phyloP scores from a whole-genome alignment of 306 rosid species.

The Rosa multiflora region DNA sequence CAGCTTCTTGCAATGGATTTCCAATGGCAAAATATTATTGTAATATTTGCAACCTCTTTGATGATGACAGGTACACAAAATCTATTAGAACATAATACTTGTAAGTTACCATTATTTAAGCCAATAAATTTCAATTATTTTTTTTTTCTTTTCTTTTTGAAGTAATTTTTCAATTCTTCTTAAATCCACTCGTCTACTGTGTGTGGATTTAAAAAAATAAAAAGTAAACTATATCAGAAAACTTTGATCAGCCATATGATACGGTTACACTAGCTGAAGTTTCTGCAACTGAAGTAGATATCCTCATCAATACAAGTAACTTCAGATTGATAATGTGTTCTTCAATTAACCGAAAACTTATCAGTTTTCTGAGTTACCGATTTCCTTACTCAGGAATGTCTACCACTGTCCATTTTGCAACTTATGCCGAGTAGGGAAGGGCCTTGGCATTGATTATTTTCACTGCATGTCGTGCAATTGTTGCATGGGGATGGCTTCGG shows the following conservation, averaged over 20 bases:
- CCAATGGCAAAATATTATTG: constrained; percentile 83
- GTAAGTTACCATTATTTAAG: neutral
- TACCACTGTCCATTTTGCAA: constrained; percentile 98
- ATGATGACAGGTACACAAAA: constrained; percentile 71
- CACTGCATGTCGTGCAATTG: constrained; percentile 97
- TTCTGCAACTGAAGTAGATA: neutral
- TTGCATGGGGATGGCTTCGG: constrained; percentile 59
- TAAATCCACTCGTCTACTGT: neutral
- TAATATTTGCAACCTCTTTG: constrained; percentile 82
- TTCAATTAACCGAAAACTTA: neutral
- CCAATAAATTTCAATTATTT: neutral
- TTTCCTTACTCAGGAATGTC: constrained; percentile 51
- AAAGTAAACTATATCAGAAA: neutral
- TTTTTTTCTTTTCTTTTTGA: no score
- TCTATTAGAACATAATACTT: constrained; percentile 10
- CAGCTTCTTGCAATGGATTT: constrained; percentile 77
- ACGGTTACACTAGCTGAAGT: neutral
- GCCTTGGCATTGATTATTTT: constrained; percentile 87
- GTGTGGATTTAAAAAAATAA: neutral
- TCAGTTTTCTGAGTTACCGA: neutral
- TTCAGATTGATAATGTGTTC: neutral
- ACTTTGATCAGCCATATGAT: neutral
- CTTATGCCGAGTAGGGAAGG: constrained; percentile 90
- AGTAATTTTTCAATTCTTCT: neutral
- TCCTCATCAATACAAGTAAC: neutral